Evolutionary conservation across 73 alveolate genomes (phyloP).

Genomic region (Paramecium pentaurelia): DNA sequence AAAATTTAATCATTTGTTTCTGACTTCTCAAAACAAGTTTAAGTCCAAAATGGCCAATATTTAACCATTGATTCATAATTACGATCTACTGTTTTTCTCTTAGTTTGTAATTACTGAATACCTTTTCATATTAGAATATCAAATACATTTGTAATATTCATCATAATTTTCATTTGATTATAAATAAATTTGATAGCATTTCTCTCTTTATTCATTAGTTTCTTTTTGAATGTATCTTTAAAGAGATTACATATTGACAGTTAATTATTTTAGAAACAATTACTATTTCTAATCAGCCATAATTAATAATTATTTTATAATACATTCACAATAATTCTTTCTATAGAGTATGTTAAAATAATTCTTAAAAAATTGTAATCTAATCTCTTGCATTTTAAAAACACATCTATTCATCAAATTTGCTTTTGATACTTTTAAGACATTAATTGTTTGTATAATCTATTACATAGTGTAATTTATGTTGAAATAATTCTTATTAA

Average conservation of each 20-base stretch:
- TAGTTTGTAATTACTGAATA: background rate
- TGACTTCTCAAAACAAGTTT: background rate
- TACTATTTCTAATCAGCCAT: conserved; percentile 6
- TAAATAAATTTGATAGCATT: background rate
- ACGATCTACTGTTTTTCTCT: background rate
- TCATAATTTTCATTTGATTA: background rate
- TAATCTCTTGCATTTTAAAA: background rate
- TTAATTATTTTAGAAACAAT: background rate
- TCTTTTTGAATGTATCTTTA: background rate
- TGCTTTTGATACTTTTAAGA: background rate
- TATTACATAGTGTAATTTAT: background rate
- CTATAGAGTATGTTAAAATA: background rate
- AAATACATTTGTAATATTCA: background rate
- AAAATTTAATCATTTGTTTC: background rate
- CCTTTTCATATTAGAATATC: background rate
- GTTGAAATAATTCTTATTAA: background rate
- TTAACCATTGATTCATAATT: background rate
- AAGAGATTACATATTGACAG: background rate
- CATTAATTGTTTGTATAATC: background rate
- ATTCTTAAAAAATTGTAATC: background rate
- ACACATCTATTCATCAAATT: background rate
- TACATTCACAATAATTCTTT: background rate
- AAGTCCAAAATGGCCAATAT: background rate
- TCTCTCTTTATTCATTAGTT: background rate
- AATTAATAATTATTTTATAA: background rate